Evolutionary conservation across 176 grass and related monocot species (phyloP).

Genomic region (Musa acuminata): DNA sequence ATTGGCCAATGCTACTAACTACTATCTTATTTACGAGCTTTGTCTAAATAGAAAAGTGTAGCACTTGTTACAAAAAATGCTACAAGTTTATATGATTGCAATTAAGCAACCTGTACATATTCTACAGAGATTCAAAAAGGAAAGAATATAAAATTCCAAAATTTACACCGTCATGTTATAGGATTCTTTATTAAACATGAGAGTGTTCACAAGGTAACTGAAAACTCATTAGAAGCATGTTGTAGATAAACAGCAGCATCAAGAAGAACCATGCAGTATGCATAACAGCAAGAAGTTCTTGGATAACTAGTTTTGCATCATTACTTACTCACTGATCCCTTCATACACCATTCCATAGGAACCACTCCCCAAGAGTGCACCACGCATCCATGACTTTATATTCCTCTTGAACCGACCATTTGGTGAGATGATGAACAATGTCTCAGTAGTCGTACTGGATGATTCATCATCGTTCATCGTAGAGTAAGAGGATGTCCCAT

Average conservation of each 20-base stretch:
- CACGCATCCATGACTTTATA: constrained; percentile 58
- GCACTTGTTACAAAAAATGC: no score
- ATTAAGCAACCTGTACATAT: not conserved
- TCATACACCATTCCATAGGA: constrained; percentile 69
- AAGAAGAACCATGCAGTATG: not conserved
- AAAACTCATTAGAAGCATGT: not conserved
- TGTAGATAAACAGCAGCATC: not conserved
- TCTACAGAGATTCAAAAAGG: not conserved
- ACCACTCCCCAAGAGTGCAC: constrained; percentile 52
- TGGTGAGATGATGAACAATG: constrained; percentile 58
- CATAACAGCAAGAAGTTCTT: not conserved
- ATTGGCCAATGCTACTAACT: no score
- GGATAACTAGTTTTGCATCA: not conserved
- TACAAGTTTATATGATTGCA: no score
- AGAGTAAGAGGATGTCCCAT: constrained; percentile 49
- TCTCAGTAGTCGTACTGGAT: constrained; percentile 46
- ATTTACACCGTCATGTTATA: not conserved
- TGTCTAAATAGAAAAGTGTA: no score
- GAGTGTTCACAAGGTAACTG: not conserved
- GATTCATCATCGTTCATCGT: constrained; percentile 58
- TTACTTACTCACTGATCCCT: constrained; percentile 73
- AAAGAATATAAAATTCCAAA: not conserved
- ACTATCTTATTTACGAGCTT: no score
- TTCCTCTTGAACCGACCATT: constrained; percentile 49
- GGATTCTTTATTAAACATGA: not conserved